Conservation (phyloP, 129 eudicot species). For the Heracleum sosnowskyi region DNA sequence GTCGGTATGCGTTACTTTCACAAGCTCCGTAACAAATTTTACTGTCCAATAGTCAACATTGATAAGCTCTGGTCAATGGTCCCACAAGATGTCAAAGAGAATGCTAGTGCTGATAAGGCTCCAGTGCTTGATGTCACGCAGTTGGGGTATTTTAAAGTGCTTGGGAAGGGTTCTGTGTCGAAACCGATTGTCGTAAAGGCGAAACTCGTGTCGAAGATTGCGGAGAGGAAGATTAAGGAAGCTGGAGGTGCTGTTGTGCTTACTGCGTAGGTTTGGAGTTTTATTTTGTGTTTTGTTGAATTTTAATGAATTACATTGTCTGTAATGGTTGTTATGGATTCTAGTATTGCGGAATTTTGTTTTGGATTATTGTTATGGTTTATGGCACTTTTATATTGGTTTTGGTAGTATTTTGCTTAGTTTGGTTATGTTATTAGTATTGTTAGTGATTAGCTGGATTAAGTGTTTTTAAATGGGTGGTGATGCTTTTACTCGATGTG, state of each 20-base stretch:
- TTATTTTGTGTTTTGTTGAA: not conserved
- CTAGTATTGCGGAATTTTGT: not conserved
- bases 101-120: conserved; percentile 32
- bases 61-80: conserved; percentile 80
- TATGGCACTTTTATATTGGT: not conserved
- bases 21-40: conserved; percentile 63
- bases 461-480: no score
- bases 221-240: conserved; percentile 85
- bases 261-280: conserved; percentile 49
- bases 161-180: conserved; percentile 55
- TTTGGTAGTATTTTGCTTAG: not conserved
- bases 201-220: conserved; percentile 52
- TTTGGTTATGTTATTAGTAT: not conserved
- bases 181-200: conserved; percentile 71
- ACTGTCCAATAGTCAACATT: conserved; percentile 69
- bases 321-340: not conserved
- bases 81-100: conserved; percentile 54
- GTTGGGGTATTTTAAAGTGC: conserved; percentile 63
- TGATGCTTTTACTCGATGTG: no score
- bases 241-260: conserved; percentile 80
- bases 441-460: no score
- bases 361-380: not conserved
- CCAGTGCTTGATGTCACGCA: conserved; percentile 71
- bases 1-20: conserved; percentile 89
- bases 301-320: not conserved